phyloP scores from a whole-genome alignment of 2,329 filamentous ascomycete species.

The Trichoderma sp. region DNA sequence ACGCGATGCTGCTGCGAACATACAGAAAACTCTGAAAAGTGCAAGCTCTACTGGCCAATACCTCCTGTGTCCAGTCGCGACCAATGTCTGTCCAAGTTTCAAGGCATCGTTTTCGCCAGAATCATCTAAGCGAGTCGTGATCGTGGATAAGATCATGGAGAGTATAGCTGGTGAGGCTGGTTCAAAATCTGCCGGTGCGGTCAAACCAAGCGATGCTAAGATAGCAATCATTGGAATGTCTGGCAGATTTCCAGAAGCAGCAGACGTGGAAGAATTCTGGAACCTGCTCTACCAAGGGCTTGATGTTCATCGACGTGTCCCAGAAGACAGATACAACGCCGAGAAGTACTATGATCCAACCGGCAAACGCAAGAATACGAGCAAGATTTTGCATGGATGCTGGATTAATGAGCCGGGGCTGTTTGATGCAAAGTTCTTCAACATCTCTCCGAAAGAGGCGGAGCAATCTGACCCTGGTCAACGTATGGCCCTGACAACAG shows the following conservation, averaged over 20 bases:
- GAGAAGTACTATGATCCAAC: slow-evolving; percentile 68
- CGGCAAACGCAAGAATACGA: slow-evolving; percentile 68
- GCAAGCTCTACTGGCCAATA: not conserved
- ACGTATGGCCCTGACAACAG: slow-evolving; percentile 70
- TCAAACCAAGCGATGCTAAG: slow-evolving; percentile 46
- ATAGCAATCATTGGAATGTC: slow-evolving; percentile 76
- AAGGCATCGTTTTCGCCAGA: not conserved
- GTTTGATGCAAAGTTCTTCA: slow-evolving; percentile 80
- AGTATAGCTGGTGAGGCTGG: not conserved
- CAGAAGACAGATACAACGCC: slow-evolving; percentile 67
- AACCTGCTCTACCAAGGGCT: slow-evolving; percentile 66
- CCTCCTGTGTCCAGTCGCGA: not conserved
- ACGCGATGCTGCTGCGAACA: slow-evolving; percentile 2
- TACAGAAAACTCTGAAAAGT: not conserved
- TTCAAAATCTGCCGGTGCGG: not conserved
- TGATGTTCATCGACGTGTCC: slow-evolving; percentile 65
- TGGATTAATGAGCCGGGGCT: slow-evolving; percentile 69
- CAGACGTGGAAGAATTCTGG: slow-evolving; percentile 54
- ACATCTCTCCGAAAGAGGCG: slow-evolving; percentile 79
- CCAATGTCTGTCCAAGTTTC: not conserved
- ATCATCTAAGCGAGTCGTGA: not conserved
- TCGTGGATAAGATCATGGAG: slow-evolving; percentile 7
- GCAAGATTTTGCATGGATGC: slow-evolving; percentile 69
- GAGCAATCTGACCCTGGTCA: slow-evolving; percentile 76
- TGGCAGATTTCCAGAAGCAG: slow-evolving; percentile 48